phyloP scores from a whole-genome alignment of 2,329 filamentous ascomycete genomes.

The Fusarium sterilihyphosum region DNA sequence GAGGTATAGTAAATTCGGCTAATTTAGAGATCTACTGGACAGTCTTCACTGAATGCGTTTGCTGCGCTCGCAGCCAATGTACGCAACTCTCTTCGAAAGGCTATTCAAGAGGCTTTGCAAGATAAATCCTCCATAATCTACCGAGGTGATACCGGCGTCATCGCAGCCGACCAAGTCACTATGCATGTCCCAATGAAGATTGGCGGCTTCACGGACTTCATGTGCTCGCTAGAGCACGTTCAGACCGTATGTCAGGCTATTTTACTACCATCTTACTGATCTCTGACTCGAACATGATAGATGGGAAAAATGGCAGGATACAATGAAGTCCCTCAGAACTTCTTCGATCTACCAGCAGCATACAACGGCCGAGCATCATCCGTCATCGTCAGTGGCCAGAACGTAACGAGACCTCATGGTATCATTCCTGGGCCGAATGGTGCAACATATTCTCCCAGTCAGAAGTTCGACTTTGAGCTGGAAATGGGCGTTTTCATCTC shows the following conservation, averaged over 20 bases:
- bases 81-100: not conserved
- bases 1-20: accelerated
- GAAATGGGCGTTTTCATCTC: not conserved
- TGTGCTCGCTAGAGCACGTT: not conserved
- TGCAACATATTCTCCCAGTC: not conserved
- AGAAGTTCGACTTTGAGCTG: not conserved
- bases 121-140: not conserved
- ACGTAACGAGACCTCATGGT: not conserved
- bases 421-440: not conserved
- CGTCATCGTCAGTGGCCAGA: not conserved
- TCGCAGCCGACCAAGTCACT: not conserved
- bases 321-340: not conserved
- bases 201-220: not conserved
- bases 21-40: accelerated
- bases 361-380: not conserved
- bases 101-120: not conserved
- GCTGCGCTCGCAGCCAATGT: not conserved
- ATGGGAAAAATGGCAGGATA: not conserved
- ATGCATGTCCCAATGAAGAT: not conserved
- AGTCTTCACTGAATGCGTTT: not conserved
- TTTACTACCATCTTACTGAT: accelerated
- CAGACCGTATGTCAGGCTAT: not conserved
- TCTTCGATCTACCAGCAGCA: not conserved
- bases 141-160: not conserved
- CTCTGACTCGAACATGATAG: not conserved